Evolutionary conservation across 176 grass and related monocot species (phyloP), one percentile per base, ranked within the genome.

Genomic region (Musa acuminata): DNA sequence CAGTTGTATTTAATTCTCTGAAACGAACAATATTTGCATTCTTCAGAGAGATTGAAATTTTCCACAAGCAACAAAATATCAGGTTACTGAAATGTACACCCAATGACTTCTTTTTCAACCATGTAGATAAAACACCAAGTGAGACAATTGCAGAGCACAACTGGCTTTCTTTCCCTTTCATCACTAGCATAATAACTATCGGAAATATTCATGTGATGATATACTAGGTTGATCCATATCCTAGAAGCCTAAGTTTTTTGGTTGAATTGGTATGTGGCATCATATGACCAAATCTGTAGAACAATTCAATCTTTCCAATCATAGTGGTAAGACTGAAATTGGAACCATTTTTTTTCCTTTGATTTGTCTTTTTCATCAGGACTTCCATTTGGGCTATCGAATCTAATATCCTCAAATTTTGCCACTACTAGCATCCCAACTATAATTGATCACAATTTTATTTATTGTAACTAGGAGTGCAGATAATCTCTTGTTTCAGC

Each of bases 361-460:
- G 13, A 70, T 70, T 51, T 70, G 10, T 70, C 67, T 70, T 70
- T 70, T 8, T 10, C 67, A 20, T 70, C 67, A 49, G 67, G 67
- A 70, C 67, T 70, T 20, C 67, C 67, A 70, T 70, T n/a, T 51
- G 43, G 35, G 43, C 19, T 70, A 51, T 50, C 8, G 2, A 51
- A 20, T 43, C 35, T 43, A 43, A 43, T 43, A 43, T 43, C 35
- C 35, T 43, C 35, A 43, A 43, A 43, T 43, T 43, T 43, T 43
- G 35, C 3, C 35, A 43, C 35, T 43, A 43, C 35, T 43, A 43
- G 35, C 35, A 43, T 43, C 35, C 35, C 35, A 43, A 43, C 35
- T 43, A 43, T 43, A 43, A 43, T 43, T 43, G 35, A 43, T 43
- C 35, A 43, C 35, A 6, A 43, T 43, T 43, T 43, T 43, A 43